A percentile compares a stretch with the other conserved stretches of the same genome.
These are phyloP conservation scores for Verruconis gallopava DNA, from an alignment of 2,329 filamentous ascomycete species.

Conservation along the genomic window DNA sequence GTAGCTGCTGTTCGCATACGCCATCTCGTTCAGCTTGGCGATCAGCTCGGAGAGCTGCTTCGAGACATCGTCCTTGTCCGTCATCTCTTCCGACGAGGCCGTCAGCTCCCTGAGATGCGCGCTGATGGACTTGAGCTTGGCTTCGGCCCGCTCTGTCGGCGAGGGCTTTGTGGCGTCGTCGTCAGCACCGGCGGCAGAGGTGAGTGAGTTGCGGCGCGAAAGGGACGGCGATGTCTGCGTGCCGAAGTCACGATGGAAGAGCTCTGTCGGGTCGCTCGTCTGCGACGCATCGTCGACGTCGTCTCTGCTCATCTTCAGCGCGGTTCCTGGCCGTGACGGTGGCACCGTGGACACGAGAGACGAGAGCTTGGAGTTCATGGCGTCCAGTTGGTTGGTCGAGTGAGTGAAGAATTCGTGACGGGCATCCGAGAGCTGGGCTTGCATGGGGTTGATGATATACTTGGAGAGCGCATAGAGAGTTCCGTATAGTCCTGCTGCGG, in stretches of 20 bases:
- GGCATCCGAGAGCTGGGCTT: conserved; percentile 38
- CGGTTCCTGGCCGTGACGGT: conserved; percentile 19
- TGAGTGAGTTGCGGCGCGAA: conserved; percentile 25
- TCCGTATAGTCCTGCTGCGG: conserved; percentile 41
- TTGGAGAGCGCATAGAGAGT: conserved; percentile 57
- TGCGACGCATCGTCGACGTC: conserved; percentile 36
- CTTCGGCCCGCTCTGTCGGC: conserved; percentile 26
- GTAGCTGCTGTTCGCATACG: conserved; percentile 29
- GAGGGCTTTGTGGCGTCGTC: conserved; percentile 16
- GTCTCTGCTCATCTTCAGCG: conserved; percentile 10
- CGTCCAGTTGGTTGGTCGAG: conserved; percentile 37
- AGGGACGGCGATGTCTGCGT: conserved; percentile 55
- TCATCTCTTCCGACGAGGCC: conserved; percentile 35
- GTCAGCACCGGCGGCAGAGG: conserved; percentile 17
- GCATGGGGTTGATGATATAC: conserved; percentile 53
- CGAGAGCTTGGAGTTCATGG: conserved; percentile 45
- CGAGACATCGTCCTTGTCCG: conserved; percentile 37
- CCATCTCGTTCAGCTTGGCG: conserved; percentile 45
- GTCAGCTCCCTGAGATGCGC: conserved; percentile 39
- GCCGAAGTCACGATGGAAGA: conserved; percentile 70
- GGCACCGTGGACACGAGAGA: conserved; percentile 51
- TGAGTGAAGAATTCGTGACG: conserved; percentile 45
- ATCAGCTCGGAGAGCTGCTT: conserved; percentile 42
- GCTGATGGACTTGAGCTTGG: conserved; percentile 35
- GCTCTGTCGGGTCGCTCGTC: conserved; percentile 57